Evolutionary conservation across 1,139 yeast species (phyloP).

Genomic region (Spencermartinsiella ligniputridi): DNA sequence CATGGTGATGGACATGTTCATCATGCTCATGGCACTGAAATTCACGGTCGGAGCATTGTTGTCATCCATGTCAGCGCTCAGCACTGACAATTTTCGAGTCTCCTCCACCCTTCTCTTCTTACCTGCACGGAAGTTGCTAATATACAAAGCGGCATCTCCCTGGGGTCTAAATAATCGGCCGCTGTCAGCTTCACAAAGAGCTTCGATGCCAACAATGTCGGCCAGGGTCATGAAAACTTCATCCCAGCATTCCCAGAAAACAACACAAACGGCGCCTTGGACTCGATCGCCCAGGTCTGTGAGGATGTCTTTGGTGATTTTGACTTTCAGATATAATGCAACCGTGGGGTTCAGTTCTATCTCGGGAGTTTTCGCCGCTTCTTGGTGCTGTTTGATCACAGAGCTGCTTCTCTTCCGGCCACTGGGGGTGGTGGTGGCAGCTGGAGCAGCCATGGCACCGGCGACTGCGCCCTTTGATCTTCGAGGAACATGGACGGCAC

Average conservation of each 20-base stretch:
- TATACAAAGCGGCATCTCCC: slow-evolving; percentile 32
- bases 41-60: neutral
- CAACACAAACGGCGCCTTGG: slow-evolving; percentile 34
- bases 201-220: slow-evolving; percentile 29
- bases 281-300: slow-evolving; percentile 31
- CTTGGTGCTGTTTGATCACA: neutral
- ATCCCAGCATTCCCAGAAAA: slow-evolving; percentile 36
- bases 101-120: slow-evolving; percentile 23
- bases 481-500: neutral
- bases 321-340: slow-evolving; percentile 26
- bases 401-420: slow-evolving; percentile 1
- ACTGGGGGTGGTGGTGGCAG: neutral
- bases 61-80: slow-evolving; percentile 2
- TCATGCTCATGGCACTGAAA: neutral
- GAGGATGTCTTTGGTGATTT: slow-evolving; percentile 26
- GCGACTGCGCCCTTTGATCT: neutral
- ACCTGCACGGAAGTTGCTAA: slow-evolving; percentile 24
- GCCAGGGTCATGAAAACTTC: slow-evolving; percentile 29
- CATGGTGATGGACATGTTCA: neutral
- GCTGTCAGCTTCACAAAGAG: slow-evolving; percentile 25
- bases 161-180: slow-evolving; percentile 33
- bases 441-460: neutral
- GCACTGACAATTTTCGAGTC: slow-evolving; percentile 20
- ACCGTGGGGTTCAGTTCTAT: slow-evolving; percentile 19
- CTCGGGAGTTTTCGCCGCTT: neutral